phyloP scores from a whole-genome alignment of 768 basidiomycete species.

The Kwoniella pini region DNA sequence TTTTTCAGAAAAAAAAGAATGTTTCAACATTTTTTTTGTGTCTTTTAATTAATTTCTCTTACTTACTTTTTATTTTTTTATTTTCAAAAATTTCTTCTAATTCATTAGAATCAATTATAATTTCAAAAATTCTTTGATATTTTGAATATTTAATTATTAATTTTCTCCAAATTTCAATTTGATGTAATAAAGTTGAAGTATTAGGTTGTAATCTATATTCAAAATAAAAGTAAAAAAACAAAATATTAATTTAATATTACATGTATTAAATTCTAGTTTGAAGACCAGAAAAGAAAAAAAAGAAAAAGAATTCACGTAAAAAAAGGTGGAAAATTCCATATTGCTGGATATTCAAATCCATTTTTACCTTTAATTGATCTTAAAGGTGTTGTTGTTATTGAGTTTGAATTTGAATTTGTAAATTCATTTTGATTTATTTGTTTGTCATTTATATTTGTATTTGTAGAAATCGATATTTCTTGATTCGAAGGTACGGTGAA shows the following conservation, averaged over 20 bases:
- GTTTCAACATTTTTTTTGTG: no score
- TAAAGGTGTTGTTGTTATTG: no score
- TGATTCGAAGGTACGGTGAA: no score
- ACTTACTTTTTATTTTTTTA: conserved; percentile 49
- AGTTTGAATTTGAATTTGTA: no score
- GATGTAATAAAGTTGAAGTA: conserved; percentile 54
- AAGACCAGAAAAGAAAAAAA: no score
- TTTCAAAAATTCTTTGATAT: conserved; percentile 45
- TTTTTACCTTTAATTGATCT: conserved; percentile 24
- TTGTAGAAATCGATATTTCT: no score
- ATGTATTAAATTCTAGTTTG: no score
- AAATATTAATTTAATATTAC: no score
- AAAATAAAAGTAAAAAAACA: not conserved
- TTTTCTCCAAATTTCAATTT: conserved; percentile 53
- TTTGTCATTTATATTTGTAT: no score
- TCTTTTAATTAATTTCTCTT: no score
- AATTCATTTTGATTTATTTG: no score
- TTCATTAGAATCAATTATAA: conserved; percentile 38
- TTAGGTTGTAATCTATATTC: conserved; percentile 55
- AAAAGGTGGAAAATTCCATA: conserved; percentile 57
- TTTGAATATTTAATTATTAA: conserved; percentile 53
- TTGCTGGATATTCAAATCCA: conserved; percentile 54
- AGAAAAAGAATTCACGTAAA: conserved; percentile 52
- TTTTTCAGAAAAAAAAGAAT: conserved; percentile 54
- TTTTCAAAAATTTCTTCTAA: conserved; percentile 51